Conservation (phyloP, 148 eudicot species). For the Chenopodium suecicum region DNA sequence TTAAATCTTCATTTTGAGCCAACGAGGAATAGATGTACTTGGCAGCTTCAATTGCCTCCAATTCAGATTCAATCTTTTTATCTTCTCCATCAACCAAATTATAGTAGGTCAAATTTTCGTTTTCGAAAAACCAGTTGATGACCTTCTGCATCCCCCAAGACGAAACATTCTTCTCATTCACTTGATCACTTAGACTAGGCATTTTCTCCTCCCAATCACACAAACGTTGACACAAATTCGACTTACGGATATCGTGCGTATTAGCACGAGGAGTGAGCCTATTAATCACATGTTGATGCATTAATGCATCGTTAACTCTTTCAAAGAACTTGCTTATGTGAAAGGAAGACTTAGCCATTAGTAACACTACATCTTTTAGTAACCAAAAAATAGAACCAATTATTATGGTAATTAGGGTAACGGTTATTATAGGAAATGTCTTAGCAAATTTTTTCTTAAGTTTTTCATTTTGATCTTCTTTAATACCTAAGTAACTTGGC, state of each 20-base stretch:
- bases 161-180: slow-evolving; percentile 17
- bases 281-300: slow-evolving; percentile 17
- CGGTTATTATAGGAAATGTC: too few species aligned
- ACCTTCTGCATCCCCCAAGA: slow-evolving; percentile 31
- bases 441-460: too few species aligned
- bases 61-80: too few species aligned
- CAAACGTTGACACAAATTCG: too few species aligned
- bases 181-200: slow-evolving; percentile 1
- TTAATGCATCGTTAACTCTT: slow-evolving; percentile 17
- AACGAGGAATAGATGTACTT: too few species aligned
- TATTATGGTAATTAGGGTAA: slow-evolving; percentile 20
- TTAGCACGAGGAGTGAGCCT: neutral
- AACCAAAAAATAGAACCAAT: slow-evolving; percentile 28
- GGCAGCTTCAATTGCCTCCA: too few species aligned
- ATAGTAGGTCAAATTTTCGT: slow-evolving; percentile 14
- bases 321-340: slow-evolving; percentile 25
- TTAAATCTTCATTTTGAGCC: too few species aligned
- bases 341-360: slow-evolving; percentile 21
- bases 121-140: neutral
- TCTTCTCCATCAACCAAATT: too few species aligned
- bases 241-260: too few species aligned
- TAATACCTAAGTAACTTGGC: slow-evolving; percentile 22
- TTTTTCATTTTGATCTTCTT: slow-evolving; percentile 9
- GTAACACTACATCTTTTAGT: slow-evolving; percentile 13
- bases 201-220: too few species aligned